A percentile compares a stretch with the other conserved stretches of the same genome.
Evolutionary conservation across 495 filamentous ascomycete species (phyloP).

Genomic region (Penicillium atrosanguineum): DNA sequence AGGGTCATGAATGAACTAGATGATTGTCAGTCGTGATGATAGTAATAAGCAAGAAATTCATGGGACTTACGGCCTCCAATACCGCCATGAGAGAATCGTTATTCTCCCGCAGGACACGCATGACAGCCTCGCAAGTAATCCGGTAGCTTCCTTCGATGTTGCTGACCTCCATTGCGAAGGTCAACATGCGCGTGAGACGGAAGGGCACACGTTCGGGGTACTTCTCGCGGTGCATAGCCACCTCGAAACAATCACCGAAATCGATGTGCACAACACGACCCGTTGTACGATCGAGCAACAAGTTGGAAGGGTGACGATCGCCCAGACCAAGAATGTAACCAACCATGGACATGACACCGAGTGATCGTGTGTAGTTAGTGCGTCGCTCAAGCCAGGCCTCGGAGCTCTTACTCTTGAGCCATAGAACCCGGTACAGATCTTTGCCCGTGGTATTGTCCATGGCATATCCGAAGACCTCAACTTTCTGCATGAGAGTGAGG

Average conservation of each 20-base stretch:
- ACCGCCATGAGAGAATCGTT: slow-evolving; percentile 99
- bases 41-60: background rate
- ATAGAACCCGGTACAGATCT: slow-evolving; percentile 94
- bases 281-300: slow-evolving; percentile 93
- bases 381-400: slow-evolving; percentile 96
- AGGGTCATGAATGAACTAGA: slow-evolving; percentile 93
- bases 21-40: slow-evolving; percentile 22
- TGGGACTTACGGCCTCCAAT: slow-evolving; percentile 80
- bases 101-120: slow-evolving; percentile 93
- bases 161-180: slow-evolving; percentile 98
- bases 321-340: slow-evolving; percentile 97
- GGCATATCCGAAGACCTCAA: slow-evolving; percentile 97
- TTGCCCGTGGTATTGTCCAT: slow-evolving; percentile 99
- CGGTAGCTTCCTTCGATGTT: slow-evolving; percentile 98
- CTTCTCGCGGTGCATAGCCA: slow-evolving; percentile 99
- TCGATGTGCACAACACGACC: slow-evolving; percentile 98
- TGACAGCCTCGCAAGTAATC: slow-evolving; percentile 96
- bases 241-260: slow-evolving; percentile 99
- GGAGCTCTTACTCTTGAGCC: slow-evolving; percentile 97
- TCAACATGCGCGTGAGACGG: slow-evolving; percentile 96
- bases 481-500: slow-evolving; percentile 98
- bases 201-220: slow-evolving; percentile 98
- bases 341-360: slow-evolving; percentile 99
- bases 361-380: slow-evolving; percentile 95
- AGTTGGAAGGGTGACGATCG: slow-evolving; percentile 93